Percentiles rank a stretch among this genome's conserved stretches.
Conservation (phyloP, 805 yeast genomes). For the Lipomyces japonicus region DNA sequence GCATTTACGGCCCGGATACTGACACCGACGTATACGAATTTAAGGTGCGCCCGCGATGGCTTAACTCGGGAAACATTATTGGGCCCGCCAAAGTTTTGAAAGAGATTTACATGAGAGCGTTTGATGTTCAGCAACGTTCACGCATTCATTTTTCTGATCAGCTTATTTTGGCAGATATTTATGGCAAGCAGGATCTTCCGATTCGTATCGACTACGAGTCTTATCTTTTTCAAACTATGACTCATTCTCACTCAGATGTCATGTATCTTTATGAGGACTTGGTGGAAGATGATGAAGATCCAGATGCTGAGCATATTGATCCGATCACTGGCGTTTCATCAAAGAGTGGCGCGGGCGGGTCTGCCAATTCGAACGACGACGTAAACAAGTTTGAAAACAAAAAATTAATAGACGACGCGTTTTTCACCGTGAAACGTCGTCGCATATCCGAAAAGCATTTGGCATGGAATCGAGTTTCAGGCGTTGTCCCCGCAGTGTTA, state of each 20-base stretch:
- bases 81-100: slow-evolving; percentile 13
- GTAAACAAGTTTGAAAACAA: slow-evolving; percentile 5
- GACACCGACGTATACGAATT: slow-evolving; percentile 13
- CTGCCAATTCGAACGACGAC: slow-evolving; percentile 4
- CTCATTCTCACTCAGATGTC: slow-evolving; percentile 25
- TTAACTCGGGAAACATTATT: slow-evolving; percentile 18
- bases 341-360: background rate
- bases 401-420: slow-evolving; percentile 8
- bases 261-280: slow-evolving; percentile 21
- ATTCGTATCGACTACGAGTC: slow-evolving; percentile 25
- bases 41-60: slow-evolving; percentile 18
- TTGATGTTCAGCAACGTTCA: slow-evolving; percentile 18
- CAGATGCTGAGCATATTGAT: background rate
- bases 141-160: slow-evolving; percentile 22
- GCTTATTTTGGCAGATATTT: slow-evolving; percentile 26
- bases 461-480: slow-evolving; percentile 26
- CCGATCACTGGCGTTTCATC: slow-evolving; percentile 6
- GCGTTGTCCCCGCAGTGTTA: slow-evolving; percentile 19
- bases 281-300: slow-evolving; percentile 13
- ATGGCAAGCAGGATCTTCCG: slow-evolving; percentile 22
- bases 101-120: slow-evolving; percentile 20
- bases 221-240: slow-evolving; percentile 27
- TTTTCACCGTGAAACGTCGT: slow-evolving; percentile 1
- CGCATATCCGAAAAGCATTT: slow-evolving; percentile 16
- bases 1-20: slow-evolving; percentile 23